phyloP scores from a whole-genome alignment of 345 rosid species.

The Eucalyptus sideroxylon region DNA sequence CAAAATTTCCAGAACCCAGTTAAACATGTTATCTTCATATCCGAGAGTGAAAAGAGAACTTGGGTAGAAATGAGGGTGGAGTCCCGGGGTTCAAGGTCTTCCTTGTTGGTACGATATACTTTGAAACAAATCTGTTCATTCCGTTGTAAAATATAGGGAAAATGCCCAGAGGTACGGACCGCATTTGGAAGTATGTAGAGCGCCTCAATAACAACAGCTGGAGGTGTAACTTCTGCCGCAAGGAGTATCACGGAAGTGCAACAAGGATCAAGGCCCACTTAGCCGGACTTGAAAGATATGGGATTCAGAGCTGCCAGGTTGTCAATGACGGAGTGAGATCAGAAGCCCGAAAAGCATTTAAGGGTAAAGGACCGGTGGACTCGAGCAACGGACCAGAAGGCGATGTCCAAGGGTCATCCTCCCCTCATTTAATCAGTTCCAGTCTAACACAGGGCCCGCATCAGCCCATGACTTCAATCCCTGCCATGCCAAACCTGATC shows the following conservation, averaged over 20 bases:
- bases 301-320: neutral
- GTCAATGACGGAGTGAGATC: neutral
- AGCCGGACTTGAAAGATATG: neutral
- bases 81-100: too few species aligned
- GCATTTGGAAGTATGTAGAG: neutral
- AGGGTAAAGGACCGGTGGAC: neutral
- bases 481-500: too few species aligned
- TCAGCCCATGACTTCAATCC: fast-evolving
- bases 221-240: neutral
- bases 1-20: neutral
- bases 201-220: fast-evolving
- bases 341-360: fast-evolving
- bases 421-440: too few species aligned
- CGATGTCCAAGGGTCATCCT: too few species aligned
- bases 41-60: too few species aligned
- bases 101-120: too few species aligned
- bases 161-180: neutral
- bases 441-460: too few species aligned
- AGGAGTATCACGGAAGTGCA: neutral
- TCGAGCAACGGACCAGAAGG: neutral
- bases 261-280: neutral
- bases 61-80: too few species aligned
- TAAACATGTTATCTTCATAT: neutral
- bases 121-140: neutral
- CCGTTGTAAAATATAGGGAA: neutral